Evolutionary conservation across 768 basidiomycete genomes (phyloP), one percentile per base, ranked within the genome.

Genomic region (Trametes punicea): DNA sequence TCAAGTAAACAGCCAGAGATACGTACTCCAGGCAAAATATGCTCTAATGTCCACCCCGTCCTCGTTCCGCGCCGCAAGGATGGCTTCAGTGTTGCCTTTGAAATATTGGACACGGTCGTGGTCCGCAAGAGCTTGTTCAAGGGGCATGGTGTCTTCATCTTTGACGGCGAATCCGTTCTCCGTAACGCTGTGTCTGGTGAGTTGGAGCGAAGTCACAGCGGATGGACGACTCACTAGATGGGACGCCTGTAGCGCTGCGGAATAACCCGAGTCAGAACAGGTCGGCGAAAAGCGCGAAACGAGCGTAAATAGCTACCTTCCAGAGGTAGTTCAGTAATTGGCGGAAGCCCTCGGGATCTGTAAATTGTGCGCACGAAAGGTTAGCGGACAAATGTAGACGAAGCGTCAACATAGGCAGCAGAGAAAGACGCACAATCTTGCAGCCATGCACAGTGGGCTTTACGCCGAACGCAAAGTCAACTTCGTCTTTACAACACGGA

Each of bases 161-260:
- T 85, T 86, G 48, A 87, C 82, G 10, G 84, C 79, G 64, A 87
- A 87, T 0, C 85, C 84, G 63, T 88, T 88, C 71, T 89, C 85
- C 2, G 85, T 88, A n/a, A 87, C 82, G 62, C 83, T 84, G 47
- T 9, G 26, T 30, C 29, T 13, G 25, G 33, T 48, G 20, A 18
- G 40, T 29, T 21, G 4, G 15, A 26, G 16, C 7, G 31, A 11
- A 30, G 39, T 11, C 9, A 25, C 15, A 20, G 16, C 16, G 27
- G 26, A 21, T 20, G n/a, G 38, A 26, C 18, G 31, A 63, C 78
- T 45, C 57, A 80, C 82, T 80, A 83, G 56, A 87, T 82, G 0
- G 84, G 81, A 62, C 73, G 72, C 25, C 71, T 63, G 64, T 78
- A 81, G n/a, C 74, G 71, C 74, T 78, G 62, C 20, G 27, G 39